These are phyloP conservation scores for Beauveria rudraprayagi DNA, from an alignment of 2,329 filamentous ascomycete species.

Conservation along the genomic window DNA sequence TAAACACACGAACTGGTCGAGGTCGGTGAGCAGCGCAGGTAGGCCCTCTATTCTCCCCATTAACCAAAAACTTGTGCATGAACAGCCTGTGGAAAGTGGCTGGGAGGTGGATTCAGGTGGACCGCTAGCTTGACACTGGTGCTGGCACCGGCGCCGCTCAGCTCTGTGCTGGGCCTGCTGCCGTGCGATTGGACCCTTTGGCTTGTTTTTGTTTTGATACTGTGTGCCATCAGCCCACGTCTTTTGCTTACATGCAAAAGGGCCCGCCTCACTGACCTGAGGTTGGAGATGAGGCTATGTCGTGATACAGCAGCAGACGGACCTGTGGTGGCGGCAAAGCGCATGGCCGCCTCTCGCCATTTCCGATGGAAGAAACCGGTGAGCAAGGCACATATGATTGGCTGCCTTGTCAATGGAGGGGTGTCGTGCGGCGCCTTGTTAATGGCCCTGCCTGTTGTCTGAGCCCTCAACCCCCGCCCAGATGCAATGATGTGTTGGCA, in stretches of 20 bases:
- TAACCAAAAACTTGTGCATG: constrained; percentile 9
- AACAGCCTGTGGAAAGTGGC: constrained; percentile 9
- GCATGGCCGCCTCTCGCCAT: neutral
- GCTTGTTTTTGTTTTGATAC: constrained; percentile 8
- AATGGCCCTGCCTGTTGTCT: constrained; percentile 1
- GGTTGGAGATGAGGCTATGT: constrained; percentile 2
- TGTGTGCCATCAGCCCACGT: neutral
- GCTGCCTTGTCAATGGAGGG: constrained; percentile 7
- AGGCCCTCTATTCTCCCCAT: neutral
- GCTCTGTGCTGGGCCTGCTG: neutral
- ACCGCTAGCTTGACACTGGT: constrained; percentile 2
- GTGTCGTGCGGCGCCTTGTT: constrained; percentile 3
- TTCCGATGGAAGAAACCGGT: constrained; percentile 9
- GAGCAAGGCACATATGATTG: constrained; percentile 8
- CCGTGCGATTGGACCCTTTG: constrained; percentile 5
- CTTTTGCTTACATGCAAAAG: neutral
- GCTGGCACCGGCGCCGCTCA: neutral
- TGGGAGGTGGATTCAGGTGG: constrained; percentile 11
- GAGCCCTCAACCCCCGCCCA: constrained; percentile 10
- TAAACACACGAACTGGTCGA: constrained; percentile 4
- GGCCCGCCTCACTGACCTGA: neutral
- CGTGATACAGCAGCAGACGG: constrained; percentile 3
- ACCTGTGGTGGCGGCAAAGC: neutral
- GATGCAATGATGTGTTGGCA: constrained; percentile 14
- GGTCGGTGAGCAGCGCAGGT: constrained; percentile 4